phyloP scores from a whole-genome alignment of 805 yeast genomes.

The Cyberlindnera bimundalis region DNA sequence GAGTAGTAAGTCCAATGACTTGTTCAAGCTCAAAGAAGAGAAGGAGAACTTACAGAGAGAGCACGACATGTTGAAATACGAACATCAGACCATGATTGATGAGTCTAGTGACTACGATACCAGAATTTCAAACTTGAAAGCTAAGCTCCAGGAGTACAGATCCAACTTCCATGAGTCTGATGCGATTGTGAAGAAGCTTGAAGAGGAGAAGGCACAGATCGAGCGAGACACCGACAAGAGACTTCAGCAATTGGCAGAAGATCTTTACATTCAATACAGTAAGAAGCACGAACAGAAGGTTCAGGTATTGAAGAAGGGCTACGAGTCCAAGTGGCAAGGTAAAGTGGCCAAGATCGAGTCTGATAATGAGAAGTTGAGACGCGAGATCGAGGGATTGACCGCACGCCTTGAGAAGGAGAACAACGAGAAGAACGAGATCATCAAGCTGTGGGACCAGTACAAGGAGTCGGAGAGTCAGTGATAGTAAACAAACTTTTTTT shows the following conservation, averaged over 20 bases:
- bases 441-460: conserved; percentile 44
- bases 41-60: conserved; percentile 25
- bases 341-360: conserved; percentile 39
- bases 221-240: conserved; percentile 51
- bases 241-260: conserved; percentile 62
- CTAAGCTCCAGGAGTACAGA: conserved; percentile 21
- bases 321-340: conserved; percentile 49
- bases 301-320: conserved; percentile 53
- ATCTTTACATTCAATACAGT: conserved; percentile 68
- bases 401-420: conserved; percentile 47
- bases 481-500: not conserved
- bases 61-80: conserved; percentile 25
- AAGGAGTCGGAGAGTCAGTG: conserved; percentile 16
- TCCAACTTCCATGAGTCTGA: conserved; percentile 23
- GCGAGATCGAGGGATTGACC: conserved; percentile 52
- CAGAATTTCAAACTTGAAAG: conserved; percentile 21
- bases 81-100: conserved; percentile 24
- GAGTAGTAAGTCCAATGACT: conserved; percentile 28
- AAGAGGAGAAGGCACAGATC: conserved; percentile 34
- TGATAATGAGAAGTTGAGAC: conserved; percentile 43
- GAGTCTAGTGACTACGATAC: conserved; percentile 26
- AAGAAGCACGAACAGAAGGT: conserved; percentile 76
- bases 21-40: conserved; percentile 27
- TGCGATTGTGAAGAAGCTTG: conserved; percentile 28
- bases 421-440: conserved; percentile 54